These are phyloP conservation scores for Dacryopinax spathularia DNA, from an alignment of 768 basidiomycete species.

Conservation along the genomic window DNA sequence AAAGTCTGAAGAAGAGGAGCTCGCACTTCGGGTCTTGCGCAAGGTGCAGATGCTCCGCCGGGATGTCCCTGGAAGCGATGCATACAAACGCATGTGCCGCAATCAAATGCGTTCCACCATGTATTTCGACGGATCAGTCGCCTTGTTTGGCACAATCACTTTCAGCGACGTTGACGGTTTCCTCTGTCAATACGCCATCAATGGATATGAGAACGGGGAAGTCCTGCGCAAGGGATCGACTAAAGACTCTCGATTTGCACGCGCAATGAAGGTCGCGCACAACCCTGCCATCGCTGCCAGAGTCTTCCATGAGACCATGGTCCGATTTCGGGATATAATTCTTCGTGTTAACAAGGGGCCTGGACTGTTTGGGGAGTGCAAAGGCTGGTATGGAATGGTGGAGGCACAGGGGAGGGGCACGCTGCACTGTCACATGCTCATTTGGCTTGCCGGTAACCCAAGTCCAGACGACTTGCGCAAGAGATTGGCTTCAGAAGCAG, in stretches of 20 bases:
- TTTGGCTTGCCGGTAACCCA: constrained; percentile 28
- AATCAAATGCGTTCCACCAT: constrained; percentile 30
- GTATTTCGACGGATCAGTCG: constrained; percentile 25
- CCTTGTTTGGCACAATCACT: constrained; percentile 34
- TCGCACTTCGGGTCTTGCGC: constrained; percentile 18
- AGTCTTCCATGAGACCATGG: constrained; percentile 33
- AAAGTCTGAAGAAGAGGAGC: constrained; percentile 19
- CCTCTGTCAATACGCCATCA: constrained; percentile 28
- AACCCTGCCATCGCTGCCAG: constrained; percentile 29
- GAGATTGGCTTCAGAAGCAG: constrained; percentile 9
- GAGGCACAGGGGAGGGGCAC: constrained; percentile 30
- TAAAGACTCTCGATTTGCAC: constrained; percentile 12
- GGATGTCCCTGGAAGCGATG: constrained; percentile 21
- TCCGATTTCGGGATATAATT: constrained; percentile 22
- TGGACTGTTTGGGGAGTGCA: constrained; percentile 25
- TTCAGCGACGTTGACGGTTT: constrained; percentile 32
- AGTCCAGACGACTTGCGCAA: constrained; percentile 23
- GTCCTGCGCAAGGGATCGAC: constrained; percentile 15
- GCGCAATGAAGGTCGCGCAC: constrained; percentile 25
- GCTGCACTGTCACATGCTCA: constrained; percentile 30
- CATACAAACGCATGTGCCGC: constrained; percentile 18
- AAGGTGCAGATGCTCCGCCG: constrained; percentile 15
- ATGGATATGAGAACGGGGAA: constrained; percentile 28
- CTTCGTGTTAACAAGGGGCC: constrained; percentile 19
- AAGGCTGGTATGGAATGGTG: constrained; percentile 29